Percentiles rank a stretch among this genome's conserved stretches.
phyloP scores from a whole-genome alignment of 2,329 filamentous ascomycete genomes.

The Alternaria sp. region DNA sequence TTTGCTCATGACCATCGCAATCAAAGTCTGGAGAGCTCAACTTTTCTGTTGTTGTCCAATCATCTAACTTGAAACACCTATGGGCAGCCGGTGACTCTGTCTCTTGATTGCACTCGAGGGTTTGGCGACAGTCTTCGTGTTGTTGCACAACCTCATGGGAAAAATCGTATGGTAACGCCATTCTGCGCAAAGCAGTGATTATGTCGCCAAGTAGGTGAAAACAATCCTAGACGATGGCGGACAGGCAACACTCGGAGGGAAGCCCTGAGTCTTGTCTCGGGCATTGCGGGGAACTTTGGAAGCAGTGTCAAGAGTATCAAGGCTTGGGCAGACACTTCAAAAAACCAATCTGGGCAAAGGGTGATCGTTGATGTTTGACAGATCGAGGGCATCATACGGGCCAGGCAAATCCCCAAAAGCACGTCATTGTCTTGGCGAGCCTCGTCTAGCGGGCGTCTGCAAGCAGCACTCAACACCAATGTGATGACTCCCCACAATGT shows the following conservation, averaged over 20 bases:
- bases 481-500: constrained; percentile 38
- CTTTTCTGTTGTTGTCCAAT: not conserved
- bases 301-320: not conserved
- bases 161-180: not conserved
- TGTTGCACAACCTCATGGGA: not conserved
- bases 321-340: not conserved
- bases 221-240: not conserved
- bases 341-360: not conserved
- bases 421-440: constrained; percentile 37
- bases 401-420: constrained; percentile 18
- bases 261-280: not conserved
- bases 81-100: not conserved
- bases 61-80: not conserved
- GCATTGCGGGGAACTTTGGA: not conserved
- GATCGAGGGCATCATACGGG: not conserved
- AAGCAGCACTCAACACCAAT: constrained; percentile 25
- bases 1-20: not conserved
- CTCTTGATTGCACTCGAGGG: not conserved
- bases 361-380: not conserved
- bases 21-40: not conserved
- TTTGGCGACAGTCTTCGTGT: not conserved
- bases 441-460: constrained; percentile 32
- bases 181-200: not conserved
- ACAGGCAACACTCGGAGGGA: not conserved
- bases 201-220: not conserved